phyloP scores from a whole-genome alignment of 352 stramenopile species.

The Pythium insidiosum region DNA sequence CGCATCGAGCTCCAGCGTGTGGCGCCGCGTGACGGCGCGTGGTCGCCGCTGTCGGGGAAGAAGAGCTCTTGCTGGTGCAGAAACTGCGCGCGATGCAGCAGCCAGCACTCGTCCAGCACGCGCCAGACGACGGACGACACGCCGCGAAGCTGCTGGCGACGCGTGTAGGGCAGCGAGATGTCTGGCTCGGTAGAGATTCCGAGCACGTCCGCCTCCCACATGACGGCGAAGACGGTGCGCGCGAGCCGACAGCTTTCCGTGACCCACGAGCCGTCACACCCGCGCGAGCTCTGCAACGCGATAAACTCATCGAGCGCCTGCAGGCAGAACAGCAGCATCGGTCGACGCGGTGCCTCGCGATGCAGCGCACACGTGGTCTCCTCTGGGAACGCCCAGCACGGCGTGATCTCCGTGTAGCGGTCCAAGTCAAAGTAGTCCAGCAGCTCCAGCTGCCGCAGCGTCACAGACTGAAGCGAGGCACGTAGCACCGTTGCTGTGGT shows the following conservation, averaged over 20 bases:
- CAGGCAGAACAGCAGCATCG: constrained; percentile 68
- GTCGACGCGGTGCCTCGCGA: constrained; percentile 18
- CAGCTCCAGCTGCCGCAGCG: constrained; percentile 20
- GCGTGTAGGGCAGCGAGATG: constrained; percentile 26
- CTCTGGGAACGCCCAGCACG: constrained; percentile 45
- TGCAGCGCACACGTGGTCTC: constrained; percentile 37
- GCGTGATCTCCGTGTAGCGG: constrained; percentile 49
- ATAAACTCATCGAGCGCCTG: constrained; percentile 74
- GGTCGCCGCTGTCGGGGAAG: constrained; percentile 24
- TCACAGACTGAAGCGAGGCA: not conserved
- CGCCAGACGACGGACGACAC: constrained; percentile 51
- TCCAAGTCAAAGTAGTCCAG: constrained; percentile 65
- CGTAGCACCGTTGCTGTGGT: constrained; percentile 10
- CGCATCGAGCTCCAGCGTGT: constrained; percentile 29
- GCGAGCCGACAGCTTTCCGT: constrained; percentile 42
- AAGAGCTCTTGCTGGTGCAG: constrained; percentile 58
- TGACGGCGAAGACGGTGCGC: constrained; percentile 37
- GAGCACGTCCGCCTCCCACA: constrained; percentile 39
- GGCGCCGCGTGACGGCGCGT: not conserved
- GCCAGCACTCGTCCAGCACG: constrained; percentile 51
- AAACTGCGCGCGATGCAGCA: constrained; percentile 48
- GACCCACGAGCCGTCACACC: constrained; percentile 18
- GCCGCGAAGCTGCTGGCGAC: constrained; percentile 24
- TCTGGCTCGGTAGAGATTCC: no score
- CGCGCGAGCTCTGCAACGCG: constrained; percentile 20